These are phyloP conservation scores for Pythium angustatum DNA, from an alignment of 352 stramenopile genomes.

Conservation along the genomic window DNA sequence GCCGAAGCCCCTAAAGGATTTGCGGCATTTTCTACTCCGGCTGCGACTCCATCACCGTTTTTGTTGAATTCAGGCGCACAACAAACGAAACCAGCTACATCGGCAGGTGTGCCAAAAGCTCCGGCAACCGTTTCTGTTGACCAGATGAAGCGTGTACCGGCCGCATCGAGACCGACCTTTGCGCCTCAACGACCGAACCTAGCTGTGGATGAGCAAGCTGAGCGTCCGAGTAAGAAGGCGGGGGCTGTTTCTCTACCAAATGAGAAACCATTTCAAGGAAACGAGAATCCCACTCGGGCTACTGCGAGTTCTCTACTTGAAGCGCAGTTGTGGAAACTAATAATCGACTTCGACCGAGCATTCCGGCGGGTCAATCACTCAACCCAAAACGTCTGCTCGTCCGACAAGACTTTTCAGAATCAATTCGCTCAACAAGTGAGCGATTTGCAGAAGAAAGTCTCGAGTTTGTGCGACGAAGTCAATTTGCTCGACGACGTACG, in stretches of 20 bases:
- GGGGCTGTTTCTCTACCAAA: slow-evolving; percentile 2
- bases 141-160: not conserved
- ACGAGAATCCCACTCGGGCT: slow-evolving; percentile 10
- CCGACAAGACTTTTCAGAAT: slow-evolving; percentile 35
- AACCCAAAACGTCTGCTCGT: slow-evolving; percentile 40
- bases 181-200: slow-evolving; percentile 8
- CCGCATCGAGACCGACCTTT: not conserved
- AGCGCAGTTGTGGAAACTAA: slow-evolving; percentile 69
- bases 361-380: slow-evolving; percentile 51
- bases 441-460: slow-evolving; percentile 41
- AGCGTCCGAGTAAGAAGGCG: not conserved
- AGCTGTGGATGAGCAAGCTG: not conserved
- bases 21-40: not conserved
- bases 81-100: not conserved
- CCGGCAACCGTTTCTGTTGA: not conserved
- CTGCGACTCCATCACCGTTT: not conserved
- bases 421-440: slow-evolving; percentile 27
- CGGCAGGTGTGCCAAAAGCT: not conserved
- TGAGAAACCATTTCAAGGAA: slow-evolving; percentile 11
- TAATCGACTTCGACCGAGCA: slow-evolving; percentile 67
- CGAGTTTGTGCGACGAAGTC: slow-evolving; percentile 48
- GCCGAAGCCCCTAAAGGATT: not conserved
- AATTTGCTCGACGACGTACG: slow-evolving; percentile 57
- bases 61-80: not conserved
- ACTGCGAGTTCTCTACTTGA: slow-evolving; percentile 50